A percentile compares a stretch with the other conserved stretches of the same genome.
Conservation (phyloP, 306 rosid genomes). For the Nissolia schottii region DNA sequence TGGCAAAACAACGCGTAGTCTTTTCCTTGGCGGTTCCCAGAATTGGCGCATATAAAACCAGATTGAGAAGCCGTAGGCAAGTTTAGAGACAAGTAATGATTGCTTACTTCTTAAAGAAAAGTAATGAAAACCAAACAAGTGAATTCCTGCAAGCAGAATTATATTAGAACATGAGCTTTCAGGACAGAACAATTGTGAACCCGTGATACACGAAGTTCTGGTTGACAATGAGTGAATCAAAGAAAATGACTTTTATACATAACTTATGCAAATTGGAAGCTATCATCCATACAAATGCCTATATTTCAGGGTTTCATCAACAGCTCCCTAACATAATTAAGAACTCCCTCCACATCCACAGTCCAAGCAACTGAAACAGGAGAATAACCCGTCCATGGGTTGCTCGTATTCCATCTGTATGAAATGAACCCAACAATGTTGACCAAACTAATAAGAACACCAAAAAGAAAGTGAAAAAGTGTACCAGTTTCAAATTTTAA, state of each 20-base stretch:
- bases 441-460: neutral
- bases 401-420: conserved; percentile 78
- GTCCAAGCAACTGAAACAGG: conserved; percentile 93
- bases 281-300: conserved; percentile 1
- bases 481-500: neutral
- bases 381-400: conserved; percentile 84
- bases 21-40: neutral
- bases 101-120: neutral
- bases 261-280: neutral
- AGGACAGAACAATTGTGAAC: conserved; percentile 8
- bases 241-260: conserved; percentile 10
- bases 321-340: conserved; percentile 42
- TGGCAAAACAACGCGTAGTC: neutral
- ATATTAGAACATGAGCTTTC: conserved; percentile 12
- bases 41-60: neutral
- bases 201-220: conserved; percentile 16
- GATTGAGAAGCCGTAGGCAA: neutral
- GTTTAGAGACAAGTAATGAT: neutral
- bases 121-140: neutral
- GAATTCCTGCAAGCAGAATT: neutral
- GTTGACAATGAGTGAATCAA: conserved; percentile 8
- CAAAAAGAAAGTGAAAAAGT: neutral
- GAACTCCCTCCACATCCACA: conserved; percentile 65
- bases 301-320: conserved; percentile 60
- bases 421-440: conserved; percentile 8